Evolutionary conservation across 257 asterid species (phyloP), one percentile per base, ranked within the genome.

Genomic region (Primulina eburnea): DNA sequence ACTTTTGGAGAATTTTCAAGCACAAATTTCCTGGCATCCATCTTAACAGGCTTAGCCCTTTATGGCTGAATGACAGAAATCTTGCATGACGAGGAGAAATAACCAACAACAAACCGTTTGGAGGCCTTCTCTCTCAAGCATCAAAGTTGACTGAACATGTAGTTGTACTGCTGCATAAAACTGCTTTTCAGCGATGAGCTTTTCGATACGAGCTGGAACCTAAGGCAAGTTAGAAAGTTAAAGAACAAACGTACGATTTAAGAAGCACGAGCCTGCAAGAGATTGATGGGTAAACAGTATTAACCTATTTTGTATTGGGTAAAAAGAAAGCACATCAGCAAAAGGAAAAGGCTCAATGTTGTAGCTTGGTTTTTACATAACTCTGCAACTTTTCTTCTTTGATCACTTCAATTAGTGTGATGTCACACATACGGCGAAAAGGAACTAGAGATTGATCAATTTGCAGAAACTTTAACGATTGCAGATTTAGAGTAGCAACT

Each of bases 41-140:
- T 38, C 5, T 38, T 10, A 9, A 9, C 12, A 38, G 8, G 47
- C 47, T 2, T 14, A 38, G 47, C 47, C 1, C 47, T 38, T 8
- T 38, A 38, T 38, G 14, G 14, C 47, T 38, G 47, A 38, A 38
- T 38, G 73, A 59, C 70, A 52, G 43, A 64, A 60, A 62, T 63
- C 56, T 63, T 69, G 67, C 68, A 55, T 30, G 30, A 34, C 26
- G 17, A 62, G n/a, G 57, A 37, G 28, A 21, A 69, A 60, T 28
- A 53, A 69, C 55, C 69, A 77, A 68, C 67, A 66, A 85, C 98
- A 70, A 78, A 92, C 99, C 86, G 92, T 88, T 76, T 91, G 99
- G 77, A 94, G 95, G 76, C 99, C 99, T 77, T 94, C 97, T 76
- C 98, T 83, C 82, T 89, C 98, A 69, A 91, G 97, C 99, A 94